Evolutionary conservation across 2,329 filamentous ascomycete species (phyloP), one percentile per base, ranked within the genome.

Genomic region (Clonostachys byssicola): DNA sequence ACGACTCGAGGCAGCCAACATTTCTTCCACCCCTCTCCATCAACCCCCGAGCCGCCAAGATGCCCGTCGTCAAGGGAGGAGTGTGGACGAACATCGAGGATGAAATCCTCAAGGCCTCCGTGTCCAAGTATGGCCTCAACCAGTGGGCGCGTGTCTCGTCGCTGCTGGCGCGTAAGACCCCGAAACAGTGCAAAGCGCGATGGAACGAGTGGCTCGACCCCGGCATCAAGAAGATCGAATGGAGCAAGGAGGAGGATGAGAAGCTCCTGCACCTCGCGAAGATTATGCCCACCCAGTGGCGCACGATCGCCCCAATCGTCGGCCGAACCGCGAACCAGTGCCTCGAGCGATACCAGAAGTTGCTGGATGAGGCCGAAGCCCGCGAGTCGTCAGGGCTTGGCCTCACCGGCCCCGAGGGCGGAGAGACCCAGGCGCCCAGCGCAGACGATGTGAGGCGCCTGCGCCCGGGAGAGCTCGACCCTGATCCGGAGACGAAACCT

Each of bases 161-260:
- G 49, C 82, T 99, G 54, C 85, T 99, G 55, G 92, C 92, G 64
- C 89, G 95, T 62, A 99, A 99, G 71, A 97, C 94, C 34, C 86
- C 94, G 45, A 99, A 99, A 74, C 94, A 99, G 74, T 99, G 94
- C 83, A 99, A 99, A 74, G 92, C 94, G 51, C 81, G 94, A 73
- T 99, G 94, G 94, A 85, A 86, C 65, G 92, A 99, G 79, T 99
- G 94, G 92, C 81, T 99, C 56, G 94, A 99, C 63, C 94, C 94
- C 17, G 89, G 89, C 64, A 97, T 99, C 74, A 89, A 92, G 62
- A 99, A 99, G 77, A 94, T 95, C 58, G 94, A 99, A 73, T 99
- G 94, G 92, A 96, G 90, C 64, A 89, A 94, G 62, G 94, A 99
- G 69, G 94, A 99, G 67, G 94, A 99, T 66, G 94, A 99, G 75